Conservation (phyloP, 345 rosid species). For the Aethionema arabicum region DNA sequence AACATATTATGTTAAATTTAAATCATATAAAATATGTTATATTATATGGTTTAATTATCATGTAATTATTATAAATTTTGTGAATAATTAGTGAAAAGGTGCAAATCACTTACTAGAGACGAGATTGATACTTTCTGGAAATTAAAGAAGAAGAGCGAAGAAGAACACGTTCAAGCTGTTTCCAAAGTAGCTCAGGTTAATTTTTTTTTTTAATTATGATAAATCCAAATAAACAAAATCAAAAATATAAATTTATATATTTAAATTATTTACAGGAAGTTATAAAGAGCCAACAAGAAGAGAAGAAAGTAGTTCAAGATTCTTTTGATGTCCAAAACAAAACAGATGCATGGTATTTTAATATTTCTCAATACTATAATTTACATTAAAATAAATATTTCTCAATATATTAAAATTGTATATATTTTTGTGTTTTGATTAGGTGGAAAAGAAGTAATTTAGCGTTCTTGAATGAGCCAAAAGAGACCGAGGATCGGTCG, state of each 20-base stretch:
- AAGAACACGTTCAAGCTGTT: slow-evolving; percentile 51
- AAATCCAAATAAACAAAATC: neutral
- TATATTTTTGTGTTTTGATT: slow-evolving; percentile 4
- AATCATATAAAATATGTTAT: neutral
- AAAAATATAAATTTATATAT: neutral
- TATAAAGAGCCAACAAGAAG: slow-evolving; percentile 10
- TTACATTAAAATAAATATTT: neutral
- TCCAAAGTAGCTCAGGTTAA: slow-evolving; percentile 32
- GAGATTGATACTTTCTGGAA: slow-evolving; percentile 82
- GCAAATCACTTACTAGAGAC: slow-evolving; percentile 65
- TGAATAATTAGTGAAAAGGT: slow-evolving; percentile 73
- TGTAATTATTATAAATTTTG: no score
- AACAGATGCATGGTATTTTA: slow-evolving; percentile 50
- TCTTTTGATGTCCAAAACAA: slow-evolving; percentile 35
- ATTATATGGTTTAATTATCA: neutral
- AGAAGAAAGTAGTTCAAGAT: slow-evolving; percentile 8
- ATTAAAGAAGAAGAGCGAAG: slow-evolving; percentile 58
- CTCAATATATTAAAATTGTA: neutral
- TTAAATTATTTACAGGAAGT: slow-evolving; percentile 27
- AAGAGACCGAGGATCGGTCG: slow-evolving; percentile 48
- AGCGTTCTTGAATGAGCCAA: slow-evolving; percentile 87
- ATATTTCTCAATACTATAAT: neutral
- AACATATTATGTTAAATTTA: neutral
- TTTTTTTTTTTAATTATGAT: slow-evolving; percentile 1
- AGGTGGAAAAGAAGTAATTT: slow-evolving; percentile 85